Evolutionary conservation across 2,329 filamentous ascomycete genomes (phyloP).

Genomic region (Clarireedia monteithiana): DNA sequence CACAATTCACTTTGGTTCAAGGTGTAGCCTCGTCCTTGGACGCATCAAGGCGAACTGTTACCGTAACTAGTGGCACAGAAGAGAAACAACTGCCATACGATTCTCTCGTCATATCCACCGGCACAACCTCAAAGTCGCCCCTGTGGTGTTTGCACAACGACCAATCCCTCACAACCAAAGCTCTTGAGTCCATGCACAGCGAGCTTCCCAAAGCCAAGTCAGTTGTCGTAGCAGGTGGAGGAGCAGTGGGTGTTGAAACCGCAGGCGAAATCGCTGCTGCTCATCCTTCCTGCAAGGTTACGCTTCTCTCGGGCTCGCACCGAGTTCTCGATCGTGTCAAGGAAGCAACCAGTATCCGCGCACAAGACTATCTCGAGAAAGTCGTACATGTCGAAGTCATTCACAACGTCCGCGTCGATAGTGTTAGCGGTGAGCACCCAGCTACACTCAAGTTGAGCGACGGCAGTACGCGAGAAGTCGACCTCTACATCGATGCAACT

Average conservation of each 20-base stretch:
- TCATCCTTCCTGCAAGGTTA: slow-evolving; percentile 36
- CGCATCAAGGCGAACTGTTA: slow-evolving; percentile 29
- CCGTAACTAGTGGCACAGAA: slow-evolving; percentile 16
- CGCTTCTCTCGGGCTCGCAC: slow-evolving; percentile 33
- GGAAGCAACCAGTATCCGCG: slow-evolving; percentile 32
- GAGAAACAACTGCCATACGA: slow-evolving; percentile 31
- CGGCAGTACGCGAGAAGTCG: slow-evolving; percentile 33
- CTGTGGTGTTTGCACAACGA: slow-evolving; percentile 34
- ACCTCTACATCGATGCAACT: slow-evolving; percentile 41
- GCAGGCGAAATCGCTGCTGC: slow-evolving; percentile 39
- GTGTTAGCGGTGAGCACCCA: slow-evolving; percentile 22
- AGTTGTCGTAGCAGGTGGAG: slow-evolving; percentile 39
- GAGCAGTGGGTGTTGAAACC: slow-evolving; percentile 37
- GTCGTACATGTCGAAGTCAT: slow-evolving; percentile 39
- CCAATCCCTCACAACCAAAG: slow-evolving; percentile 27
- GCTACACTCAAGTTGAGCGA: slow-evolving; percentile 34
- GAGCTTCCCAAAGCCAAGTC: slow-evolving; percentile 33
- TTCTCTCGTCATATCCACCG: slow-evolving; percentile 42
- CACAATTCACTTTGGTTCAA: slow-evolving; percentile 36
- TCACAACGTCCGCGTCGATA: slow-evolving; percentile 33
- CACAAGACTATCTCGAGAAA: slow-evolving; percentile 35
- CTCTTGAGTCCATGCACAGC: slow-evolving; percentile 34
- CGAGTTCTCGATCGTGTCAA: slow-evolving; percentile 36
- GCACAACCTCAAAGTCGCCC: slow-evolving; percentile 38
- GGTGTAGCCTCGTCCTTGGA: slow-evolving; percentile 34